A percentile compares a stretch with the other conserved stretches of the same genome.
Evolutionary conservation across 2,329 filamentous ascomycete genomes (phyloP).

Genomic region (Fusarium sp.): DNA sequence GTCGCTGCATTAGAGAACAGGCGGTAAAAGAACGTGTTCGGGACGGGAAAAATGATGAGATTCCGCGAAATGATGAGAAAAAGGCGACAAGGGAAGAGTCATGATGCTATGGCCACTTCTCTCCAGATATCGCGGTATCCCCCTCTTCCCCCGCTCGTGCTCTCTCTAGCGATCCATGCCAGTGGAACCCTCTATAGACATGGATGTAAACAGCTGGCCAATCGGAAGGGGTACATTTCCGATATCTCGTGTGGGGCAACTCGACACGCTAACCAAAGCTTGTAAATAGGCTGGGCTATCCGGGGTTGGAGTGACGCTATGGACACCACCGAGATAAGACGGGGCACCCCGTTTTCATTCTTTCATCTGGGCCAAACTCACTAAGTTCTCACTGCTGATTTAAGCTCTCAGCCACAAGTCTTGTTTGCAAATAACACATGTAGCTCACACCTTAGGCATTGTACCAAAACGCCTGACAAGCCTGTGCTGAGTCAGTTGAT

Average conservation of each 20-base stretch:
- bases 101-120: background rate
- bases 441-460: too few species aligned
- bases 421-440: too few species aligned
- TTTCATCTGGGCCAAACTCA: too few species aligned
- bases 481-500: background rate
- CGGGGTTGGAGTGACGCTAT: too few species aligned
- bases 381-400: too few species aligned
- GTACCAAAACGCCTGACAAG: too few species aligned
- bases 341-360: background rate
- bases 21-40: background rate
- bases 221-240: slow-evolving; percentile 5
- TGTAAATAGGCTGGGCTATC: too few species aligned
- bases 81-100: background rate
- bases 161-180: background rate
- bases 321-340: background rate
- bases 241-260: background rate
- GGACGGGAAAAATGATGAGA: background rate
- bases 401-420: too few species aligned
- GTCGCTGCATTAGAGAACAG: background rate
- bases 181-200: background rate
- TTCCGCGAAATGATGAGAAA: background rate
- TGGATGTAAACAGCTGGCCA: background rate
- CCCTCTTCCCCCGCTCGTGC: too few species aligned
- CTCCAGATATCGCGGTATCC: background rate
- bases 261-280: background rate